These are phyloP conservation scores for Centaurea solstitialis DNA, from an alignment of 129 eudicot genomes.

Conservation along the genomic window DNA sequence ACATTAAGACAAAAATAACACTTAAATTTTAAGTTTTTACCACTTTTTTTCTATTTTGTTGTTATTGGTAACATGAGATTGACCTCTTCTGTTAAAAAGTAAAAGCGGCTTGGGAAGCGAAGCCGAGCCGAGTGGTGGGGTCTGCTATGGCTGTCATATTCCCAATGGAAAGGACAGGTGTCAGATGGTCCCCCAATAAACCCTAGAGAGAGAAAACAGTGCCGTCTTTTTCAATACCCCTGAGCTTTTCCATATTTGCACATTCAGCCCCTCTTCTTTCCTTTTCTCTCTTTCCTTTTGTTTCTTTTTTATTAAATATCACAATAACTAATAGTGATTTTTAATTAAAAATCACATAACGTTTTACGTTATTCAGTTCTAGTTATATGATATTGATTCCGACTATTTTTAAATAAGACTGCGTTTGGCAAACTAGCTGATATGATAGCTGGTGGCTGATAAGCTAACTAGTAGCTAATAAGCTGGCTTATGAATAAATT, in stretches of 20 bases:
- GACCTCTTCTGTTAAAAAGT: not conserved
- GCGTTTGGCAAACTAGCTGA: too few relatives aligned
- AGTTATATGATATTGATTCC: too few relatives aligned
- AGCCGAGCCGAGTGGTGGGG: conserved; percentile 12
- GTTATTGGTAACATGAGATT: not conserved
- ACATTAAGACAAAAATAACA: too few relatives aligned
- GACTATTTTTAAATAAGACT: too few relatives aligned
- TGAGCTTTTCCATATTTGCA: not conserved
- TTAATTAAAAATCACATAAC: not conserved
- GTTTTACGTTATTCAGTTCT: too few relatives aligned
- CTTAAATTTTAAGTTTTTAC: too few relatives aligned
- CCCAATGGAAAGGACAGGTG: conserved; percentile 18
- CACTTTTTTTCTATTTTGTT: not conserved
- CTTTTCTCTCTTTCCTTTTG: not conserved
- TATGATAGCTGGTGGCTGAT: too few relatives aligned
- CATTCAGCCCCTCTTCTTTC: conserved; percentile 7
- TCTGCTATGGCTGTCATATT: conserved; percentile 31
- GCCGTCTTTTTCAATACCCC: conserved; percentile 37
- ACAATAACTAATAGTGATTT: too few relatives aligned
- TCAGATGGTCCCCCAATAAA: conserved; percentile 38
- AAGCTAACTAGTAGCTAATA: too few relatives aligned
- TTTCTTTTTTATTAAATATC: not conserved
- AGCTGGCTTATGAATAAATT: too few relatives aligned
- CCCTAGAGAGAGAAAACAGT: conserved; percentile 10
- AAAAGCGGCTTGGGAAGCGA: not conserved